Conservation (phyloP, 2,329 filamentous ascomycete species). For the Colletotrichum lini region DNA sequence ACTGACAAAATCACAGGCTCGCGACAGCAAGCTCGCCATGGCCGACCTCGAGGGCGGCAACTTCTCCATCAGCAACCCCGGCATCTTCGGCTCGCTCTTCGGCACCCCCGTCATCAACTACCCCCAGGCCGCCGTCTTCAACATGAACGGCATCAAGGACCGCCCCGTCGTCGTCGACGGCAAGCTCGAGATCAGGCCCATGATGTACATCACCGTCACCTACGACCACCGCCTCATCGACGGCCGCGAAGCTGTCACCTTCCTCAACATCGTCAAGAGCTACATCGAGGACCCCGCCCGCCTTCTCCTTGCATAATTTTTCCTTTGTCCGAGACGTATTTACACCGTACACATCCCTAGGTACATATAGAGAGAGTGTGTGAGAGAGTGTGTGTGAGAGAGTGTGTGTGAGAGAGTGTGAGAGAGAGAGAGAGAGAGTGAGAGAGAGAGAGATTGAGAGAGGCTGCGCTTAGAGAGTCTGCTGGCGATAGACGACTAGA, state of each 20-base stretch:
- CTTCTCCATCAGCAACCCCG: conserved; percentile 86
- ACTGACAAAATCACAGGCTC: conserved; percentile 59
- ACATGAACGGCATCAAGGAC: conserved; percentile 70
- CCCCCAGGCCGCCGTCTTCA: conserved; percentile 76
- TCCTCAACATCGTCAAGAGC: conserved; percentile 56
- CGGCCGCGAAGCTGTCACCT: conserved; percentile 73
- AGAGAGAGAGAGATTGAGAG: too few species aligned
- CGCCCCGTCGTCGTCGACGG: conserved; percentile 71
- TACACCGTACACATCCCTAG: not conserved
- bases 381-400: too few species aligned
- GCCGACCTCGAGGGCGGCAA: conserved; percentile 84
- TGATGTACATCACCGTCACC: conserved; percentile 64
- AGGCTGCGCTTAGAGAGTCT: not conserved
- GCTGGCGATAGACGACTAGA: not conserved
- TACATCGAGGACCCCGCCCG: conserved; percentile 58
- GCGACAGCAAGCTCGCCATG: conserved; percentile 82
- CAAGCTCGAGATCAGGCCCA: conserved; percentile 59
- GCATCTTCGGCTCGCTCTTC: conserved; percentile 73
- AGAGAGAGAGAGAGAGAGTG: not conserved
- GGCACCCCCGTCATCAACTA: conserved; percentile 82
- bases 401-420: not conserved
- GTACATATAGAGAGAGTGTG: not conserved
- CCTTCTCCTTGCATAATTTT: conserved; percentile 65
- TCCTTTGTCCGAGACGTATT: not conserved
- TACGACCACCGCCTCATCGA: conserved; percentile 71